Evolutionary conservation across 805 yeast species (phyloP).

Genomic region (Spathaspora gorwiae): DNA sequence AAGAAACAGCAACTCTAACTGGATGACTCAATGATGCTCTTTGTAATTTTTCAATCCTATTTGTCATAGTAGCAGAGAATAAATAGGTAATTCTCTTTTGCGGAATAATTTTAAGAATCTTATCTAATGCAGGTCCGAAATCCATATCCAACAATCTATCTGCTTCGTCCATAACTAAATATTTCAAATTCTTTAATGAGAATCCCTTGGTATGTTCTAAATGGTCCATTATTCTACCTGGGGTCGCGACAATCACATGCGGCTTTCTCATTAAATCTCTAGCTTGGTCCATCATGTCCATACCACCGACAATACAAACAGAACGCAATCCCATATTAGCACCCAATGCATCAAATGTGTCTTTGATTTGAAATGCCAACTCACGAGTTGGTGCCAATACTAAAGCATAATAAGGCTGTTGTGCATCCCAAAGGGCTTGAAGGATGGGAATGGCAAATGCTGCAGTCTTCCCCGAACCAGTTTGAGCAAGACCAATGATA

Average conservation of each 20-base stretch:
- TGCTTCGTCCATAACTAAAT: constrained; percentile 93
- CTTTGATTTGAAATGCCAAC: constrained; percentile 82
- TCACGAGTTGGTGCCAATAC: constrained; percentile 86
- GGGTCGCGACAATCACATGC: constrained; percentile 92
- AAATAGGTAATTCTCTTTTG: constrained; percentile 76
- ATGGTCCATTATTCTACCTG: constrained; percentile 92
- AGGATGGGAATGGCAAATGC: constrained; percentile 96
- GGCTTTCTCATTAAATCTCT: constrained; percentile 91
- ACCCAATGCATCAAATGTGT: constrained; percentile 93
- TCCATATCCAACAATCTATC: constrained; percentile 94
- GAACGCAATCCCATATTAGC: constrained; percentile 87
- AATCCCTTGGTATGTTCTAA: constrained; percentile 90
- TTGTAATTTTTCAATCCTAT: constrained; percentile 90
- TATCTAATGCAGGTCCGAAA: constrained; percentile 90
- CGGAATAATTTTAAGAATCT: constrained; percentile 80
- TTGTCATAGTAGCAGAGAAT: constrained; percentile 96
- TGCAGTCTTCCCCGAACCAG: constrained; percentile 98
- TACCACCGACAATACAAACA: constrained; percentile 91
- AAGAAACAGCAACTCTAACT: constrained; percentile 84
- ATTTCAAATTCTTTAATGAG: constrained; percentile 70
- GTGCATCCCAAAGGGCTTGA: constrained; percentile 86
- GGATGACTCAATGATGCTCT: constrained; percentile 88
- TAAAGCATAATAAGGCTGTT: constrained; percentile 82
- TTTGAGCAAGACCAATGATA: constrained; percentile 93
- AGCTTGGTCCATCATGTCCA: constrained; percentile 98